phyloP scores from a whole-genome alignment of 192 early-diverging fungal genomes.

The Phycomyces nitens region DNA sequence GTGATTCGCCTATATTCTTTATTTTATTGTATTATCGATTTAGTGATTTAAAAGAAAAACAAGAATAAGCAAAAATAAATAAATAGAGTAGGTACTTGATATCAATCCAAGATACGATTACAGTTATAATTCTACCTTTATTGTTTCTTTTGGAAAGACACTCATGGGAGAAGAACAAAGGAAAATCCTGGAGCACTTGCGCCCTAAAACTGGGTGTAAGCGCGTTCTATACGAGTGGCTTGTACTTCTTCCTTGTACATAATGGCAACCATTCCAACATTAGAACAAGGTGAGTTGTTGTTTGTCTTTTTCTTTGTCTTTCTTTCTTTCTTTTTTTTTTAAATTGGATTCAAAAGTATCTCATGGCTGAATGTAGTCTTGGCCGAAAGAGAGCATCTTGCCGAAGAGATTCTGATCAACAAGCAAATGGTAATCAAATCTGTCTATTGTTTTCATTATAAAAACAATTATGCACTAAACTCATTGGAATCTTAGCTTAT shows the following conservation, averaged over 20 bases:
- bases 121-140: constrained; percentile 39
- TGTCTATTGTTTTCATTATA: not conserved
- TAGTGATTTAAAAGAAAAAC: no score
- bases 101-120: not conserved
- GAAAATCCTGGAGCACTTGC: no score
- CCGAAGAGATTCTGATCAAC: constrained; percentile 55
- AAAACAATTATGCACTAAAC: constrained; percentile 5
- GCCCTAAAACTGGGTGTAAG: not conserved
- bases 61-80: constrained; percentile 33
- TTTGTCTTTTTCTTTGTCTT: not conserved
- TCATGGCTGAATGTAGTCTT: constrained; percentile 29
- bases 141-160: constrained; percentile 55
- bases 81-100: not conserved
- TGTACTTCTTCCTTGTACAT: not conserved
- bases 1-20: constrained; percentile 79
- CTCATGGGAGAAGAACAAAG: constrained; percentile 20
- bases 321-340: not conserved
- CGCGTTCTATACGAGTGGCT: not conserved
- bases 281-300: no score
- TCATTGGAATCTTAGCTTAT: constrained; percentile 35
- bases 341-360: not conserved
- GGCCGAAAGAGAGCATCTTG: constrained; percentile 44
- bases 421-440: constrained; percentile 44
- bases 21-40: constrained; percentile 35
- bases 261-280: no score